Evolutionary conservation across 2,329 filamentous ascomycete species (phyloP).

Genomic region (Apiospora saccharicola): DNA sequence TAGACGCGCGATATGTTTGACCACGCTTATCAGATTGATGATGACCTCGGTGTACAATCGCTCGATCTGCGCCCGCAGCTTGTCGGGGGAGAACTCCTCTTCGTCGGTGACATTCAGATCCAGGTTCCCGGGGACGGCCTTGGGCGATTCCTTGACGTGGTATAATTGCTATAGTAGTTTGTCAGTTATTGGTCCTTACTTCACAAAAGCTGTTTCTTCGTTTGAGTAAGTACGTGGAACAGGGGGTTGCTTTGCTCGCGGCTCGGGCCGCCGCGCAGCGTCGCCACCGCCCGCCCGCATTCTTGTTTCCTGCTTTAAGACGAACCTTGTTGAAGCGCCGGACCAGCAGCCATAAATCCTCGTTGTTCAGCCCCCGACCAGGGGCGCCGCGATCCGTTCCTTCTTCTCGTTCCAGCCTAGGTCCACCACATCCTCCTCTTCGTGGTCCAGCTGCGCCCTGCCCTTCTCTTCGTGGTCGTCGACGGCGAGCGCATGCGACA

Average conservation of each 20-base stretch:
- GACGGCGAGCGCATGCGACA: slow-evolving; percentile 54
- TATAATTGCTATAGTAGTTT: slow-evolving; percentile 56
- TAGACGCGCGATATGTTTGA: slow-evolving; percentile 78
- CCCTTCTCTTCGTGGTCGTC: slow-evolving; percentile 53
- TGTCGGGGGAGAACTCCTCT: slow-evolving; percentile 86
- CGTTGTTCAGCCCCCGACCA: slow-evolving; percentile 76
- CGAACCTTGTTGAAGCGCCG: slow-evolving; percentile 76
- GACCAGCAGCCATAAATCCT: slow-evolving; percentile 76
- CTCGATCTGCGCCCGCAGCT: slow-evolving; percentile 79
- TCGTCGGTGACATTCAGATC: slow-evolving; percentile 84
- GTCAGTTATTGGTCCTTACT: not conserved
- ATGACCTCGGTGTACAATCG: slow-evolving; percentile 80
- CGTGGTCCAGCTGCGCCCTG: slow-evolving; percentile 51
- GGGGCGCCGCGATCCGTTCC: slow-evolving; percentile 60
- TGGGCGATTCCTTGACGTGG: slow-evolving; percentile 71
- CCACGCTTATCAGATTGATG: slow-evolving; percentile 63
- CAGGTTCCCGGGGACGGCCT: slow-evolving; percentile 69
- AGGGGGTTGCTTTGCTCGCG: not conserved
- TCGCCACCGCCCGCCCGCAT: not conserved
- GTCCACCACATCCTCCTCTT: slow-evolving; percentile 63
- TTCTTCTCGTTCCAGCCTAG: slow-evolving; percentile 74
- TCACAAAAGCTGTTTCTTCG: not conserved
- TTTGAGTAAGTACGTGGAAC: not conserved
- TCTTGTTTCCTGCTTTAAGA: not conserved
- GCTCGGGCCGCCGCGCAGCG: slow-evolving; percentile 10